Evolutionary conservation across 805 yeast genomes (phyloP).

Genomic region (Candida piceae): DNA sequence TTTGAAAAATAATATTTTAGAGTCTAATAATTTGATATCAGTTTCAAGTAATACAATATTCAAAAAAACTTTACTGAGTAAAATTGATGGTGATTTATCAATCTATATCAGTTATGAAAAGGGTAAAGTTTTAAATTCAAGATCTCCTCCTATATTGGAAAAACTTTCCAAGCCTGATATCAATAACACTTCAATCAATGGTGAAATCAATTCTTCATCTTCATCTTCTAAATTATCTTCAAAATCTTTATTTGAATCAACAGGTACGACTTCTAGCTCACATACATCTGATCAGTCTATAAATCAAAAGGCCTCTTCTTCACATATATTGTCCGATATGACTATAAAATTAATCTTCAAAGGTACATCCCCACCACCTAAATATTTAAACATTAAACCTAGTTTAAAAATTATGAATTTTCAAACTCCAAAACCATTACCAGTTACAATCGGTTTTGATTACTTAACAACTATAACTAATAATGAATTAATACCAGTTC

Average conservation of each 20-base stretch:
- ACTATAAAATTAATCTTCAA: constrained; percentile 6
- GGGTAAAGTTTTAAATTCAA: neutral
- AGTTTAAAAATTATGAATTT: constrained; percentile 8
- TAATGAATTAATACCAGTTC: neutral
- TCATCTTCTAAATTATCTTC: neutral
- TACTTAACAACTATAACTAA: neutral
- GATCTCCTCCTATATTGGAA: constrained; percentile 3
- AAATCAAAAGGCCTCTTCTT: neutral
- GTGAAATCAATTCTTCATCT: too few species aligned
- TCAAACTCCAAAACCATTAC: constrained; percentile 24
- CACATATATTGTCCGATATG: neutral
- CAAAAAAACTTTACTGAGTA: constrained; percentile 3
- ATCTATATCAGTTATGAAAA: constrained; percentile 1
- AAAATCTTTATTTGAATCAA: constrained; percentile 3
- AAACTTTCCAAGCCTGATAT: neutral
- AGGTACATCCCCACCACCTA: constrained; percentile 1
- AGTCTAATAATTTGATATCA: neutral
- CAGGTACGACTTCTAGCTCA: constrained; percentile 2
- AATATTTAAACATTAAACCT: constrained; percentile 3
- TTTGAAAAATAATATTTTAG: too few species aligned
- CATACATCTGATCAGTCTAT: constrained; percentile 3
- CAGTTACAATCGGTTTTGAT: constrained; percentile 22
- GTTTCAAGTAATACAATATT: neutral
- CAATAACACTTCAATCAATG: too few species aligned
- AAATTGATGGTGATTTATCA: neutral